These are phyloP conservation scores for Triticum timopheevii DNA, from an alignment of 176 grass and related monocot species.

Conservation along the genomic window DNA sequence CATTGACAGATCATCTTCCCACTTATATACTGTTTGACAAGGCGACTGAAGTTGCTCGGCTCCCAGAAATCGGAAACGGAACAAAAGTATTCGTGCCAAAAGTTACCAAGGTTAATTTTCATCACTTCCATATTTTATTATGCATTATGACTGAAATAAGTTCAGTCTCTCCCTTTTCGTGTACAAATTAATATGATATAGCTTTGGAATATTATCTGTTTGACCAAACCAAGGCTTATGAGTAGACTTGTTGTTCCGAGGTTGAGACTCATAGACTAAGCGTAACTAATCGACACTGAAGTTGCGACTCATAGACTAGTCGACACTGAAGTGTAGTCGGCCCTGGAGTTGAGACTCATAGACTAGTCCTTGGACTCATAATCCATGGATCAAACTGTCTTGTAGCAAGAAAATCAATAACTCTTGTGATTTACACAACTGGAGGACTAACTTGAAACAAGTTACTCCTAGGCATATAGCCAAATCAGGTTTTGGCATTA, in stretches of 20 bases:
- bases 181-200: neutral
- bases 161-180: conserved; percentile 3
- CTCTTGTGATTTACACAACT: neutral
- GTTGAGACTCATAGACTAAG: too few species aligned
- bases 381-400: neutral
- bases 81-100: conserved; percentile 67
- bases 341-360: too few species aligned
- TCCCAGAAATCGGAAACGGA: conserved; percentile 72
- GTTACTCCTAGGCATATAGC: neutral
- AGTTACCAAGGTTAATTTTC: conserved; percentile 68
- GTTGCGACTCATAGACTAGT: too few species aligned
- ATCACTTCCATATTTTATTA: conserved; percentile 24
- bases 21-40: conserved; percentile 97
- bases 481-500: neutral
- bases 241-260: too few species aligned
- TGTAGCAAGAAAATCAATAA: neutral
- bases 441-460: neutral
- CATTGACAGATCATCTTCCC: conserved; percentile 81
- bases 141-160: neutral
- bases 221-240: neutral
- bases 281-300: too few species aligned
- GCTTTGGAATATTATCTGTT: conserved; percentile 16
- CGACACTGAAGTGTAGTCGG: too few species aligned
- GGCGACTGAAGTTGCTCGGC: conserved; percentile 64
- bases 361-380: too few species aligned